Percentiles rank a stretch among this genome's conserved stretches.
Conservation (phyloP, 78 protist species). For the Dictyostelium brefeldianum region DNA sequence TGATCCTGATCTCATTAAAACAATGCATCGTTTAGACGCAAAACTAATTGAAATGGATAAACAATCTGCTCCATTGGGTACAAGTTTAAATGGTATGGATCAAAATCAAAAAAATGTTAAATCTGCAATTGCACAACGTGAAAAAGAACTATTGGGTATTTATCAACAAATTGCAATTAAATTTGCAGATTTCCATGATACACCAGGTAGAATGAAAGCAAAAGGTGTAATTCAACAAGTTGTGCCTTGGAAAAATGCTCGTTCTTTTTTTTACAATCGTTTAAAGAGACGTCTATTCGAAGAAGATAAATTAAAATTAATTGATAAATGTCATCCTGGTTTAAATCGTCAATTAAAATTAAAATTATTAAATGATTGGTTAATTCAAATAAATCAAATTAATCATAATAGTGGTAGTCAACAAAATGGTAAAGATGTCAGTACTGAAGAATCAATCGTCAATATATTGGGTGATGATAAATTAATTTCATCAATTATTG, state of each 20-base stretch:
- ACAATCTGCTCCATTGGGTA: background rate
- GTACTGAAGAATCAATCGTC: no score
- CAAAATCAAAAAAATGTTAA: conserved; percentile 13
- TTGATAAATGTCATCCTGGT: conserved; percentile 37
- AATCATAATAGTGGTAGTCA: background rate
- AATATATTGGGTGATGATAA: background rate
- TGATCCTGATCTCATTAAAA: conserved; percentile 84
- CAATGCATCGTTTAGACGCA: conserved; percentile 91
- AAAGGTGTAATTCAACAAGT: conserved; percentile 90
- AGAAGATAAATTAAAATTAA: conserved; percentile 56
- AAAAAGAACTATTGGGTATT: conserved; percentile 87
- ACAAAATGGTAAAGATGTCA: background rate
- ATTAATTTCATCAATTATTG: background rate
- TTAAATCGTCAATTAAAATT: conserved; percentile 11
- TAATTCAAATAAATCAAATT: background rate
- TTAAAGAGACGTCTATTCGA: conserved; percentile 86
- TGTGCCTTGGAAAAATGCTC: conserved; percentile 91
- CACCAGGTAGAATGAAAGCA: conserved; percentile 97
- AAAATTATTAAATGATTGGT: conserved; percentile 34
- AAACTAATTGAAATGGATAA: conserved; percentile 49
- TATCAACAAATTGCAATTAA: conserved; percentile 93
- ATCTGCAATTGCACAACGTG: conserved; percentile 42
- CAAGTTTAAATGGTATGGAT: conserved; percentile 4
- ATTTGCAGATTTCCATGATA: conserved; percentile 98
- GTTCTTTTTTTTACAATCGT: conserved; percentile 90